Percentiles rank a stretch among this genome's conserved stretches.
Conservation (phyloP, 2,329 filamentous ascomycete species). For the Aspergillus sp. region DNA sequence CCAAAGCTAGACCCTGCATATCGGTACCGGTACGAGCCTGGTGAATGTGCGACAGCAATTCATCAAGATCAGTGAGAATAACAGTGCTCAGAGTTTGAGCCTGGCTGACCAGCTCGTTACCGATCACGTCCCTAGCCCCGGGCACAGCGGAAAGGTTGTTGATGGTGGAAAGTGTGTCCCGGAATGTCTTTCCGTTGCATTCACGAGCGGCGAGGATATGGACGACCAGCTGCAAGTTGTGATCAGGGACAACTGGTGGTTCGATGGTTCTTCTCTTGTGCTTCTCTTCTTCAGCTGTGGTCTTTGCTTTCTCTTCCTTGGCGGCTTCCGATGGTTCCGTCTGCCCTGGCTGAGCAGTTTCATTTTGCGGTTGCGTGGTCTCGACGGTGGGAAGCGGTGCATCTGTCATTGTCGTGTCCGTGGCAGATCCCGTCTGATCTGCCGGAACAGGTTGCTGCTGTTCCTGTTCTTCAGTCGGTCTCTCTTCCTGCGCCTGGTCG, state of each 20-base stretch:
- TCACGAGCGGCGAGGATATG: constrained; percentile 95
- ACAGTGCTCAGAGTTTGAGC: constrained; percentile 81
- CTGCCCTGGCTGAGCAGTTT: constrained; percentile 32
- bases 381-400: constrained; percentile 34
- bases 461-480: constrained; percentile 23
- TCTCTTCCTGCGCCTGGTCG: constrained; percentile 27
- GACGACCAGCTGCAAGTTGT: constrained; percentile 90
- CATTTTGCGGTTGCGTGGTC: constrained; percentile 31
- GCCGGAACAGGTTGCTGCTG: constrained; percentile 29
- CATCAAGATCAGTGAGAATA: constrained; percentile 80
- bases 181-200: constrained; percentile 96
- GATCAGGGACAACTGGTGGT: constrained; percentile 80
- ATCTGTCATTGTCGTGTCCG: constrained; percentile 46
- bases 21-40: constrained; percentile 87
- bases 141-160: constrained; percentile 95
- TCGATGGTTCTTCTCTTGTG: constrained; percentile 66
- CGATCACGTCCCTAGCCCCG: constrained; percentile 84
- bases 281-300: constrained; percentile 48
- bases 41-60: constrained; percentile 81
- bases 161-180: constrained; percentile 96
- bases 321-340: constrained; percentile 30
- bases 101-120: constrained; percentile 86
- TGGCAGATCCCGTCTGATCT: constrained; percentile 26
- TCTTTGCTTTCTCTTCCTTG: constrained; percentile 42
- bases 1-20: constrained; percentile 88